Conservation (phyloP, 495 filamentous ascomycete species). For the Aspergillus campestris region DNA sequence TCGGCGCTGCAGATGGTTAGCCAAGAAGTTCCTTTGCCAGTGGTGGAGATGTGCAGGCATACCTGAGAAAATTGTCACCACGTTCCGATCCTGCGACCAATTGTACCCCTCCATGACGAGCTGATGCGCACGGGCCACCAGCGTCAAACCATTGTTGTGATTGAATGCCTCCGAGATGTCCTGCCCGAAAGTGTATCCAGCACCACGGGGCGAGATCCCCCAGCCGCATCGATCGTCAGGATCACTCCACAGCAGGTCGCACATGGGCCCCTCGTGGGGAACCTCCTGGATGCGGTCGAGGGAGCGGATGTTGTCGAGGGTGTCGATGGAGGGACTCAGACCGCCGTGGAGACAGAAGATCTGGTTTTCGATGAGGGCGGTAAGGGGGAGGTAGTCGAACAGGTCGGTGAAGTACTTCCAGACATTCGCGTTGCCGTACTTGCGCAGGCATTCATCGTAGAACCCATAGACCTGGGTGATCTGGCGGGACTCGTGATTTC, state of each 20-base stretch:
- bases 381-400: slow-evolving; percentile 97
- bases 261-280: slow-evolving; percentile 98
- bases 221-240: slow-evolving; percentile 97
- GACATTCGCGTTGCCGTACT: slow-evolving; percentile 97
- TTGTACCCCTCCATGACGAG: slow-evolving; percentile 98
- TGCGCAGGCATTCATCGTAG: slow-evolving; percentile 94
- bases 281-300: slow-evolving; percentile 97
- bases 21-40: not conserved
- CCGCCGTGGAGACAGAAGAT: slow-evolving; percentile 99
- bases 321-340: slow-evolving; percentile 92
- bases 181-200: slow-evolving; percentile 97
- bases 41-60: slow-evolving; percentile 17
- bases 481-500: slow-evolving; percentile 95
- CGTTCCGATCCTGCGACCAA: slow-evolving; percentile 94
- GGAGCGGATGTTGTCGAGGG: slow-evolving; percentile 93
- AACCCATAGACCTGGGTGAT: slow-evolving; percentile 98
- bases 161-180: slow-evolving; percentile 99
- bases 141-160: slow-evolving; percentile 96
- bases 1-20: slow-evolving; percentile 55
- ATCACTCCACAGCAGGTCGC: slow-evolving; percentile 95
- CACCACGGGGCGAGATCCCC: slow-evolving; percentile 95
- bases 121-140: slow-evolving; percentile 91
- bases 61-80: slow-evolving; percentile 99
- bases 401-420: slow-evolving; percentile 99
- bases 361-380: slow-evolving; percentile 97